phyloP scores from a whole-genome alignment of 2,329 filamentous ascomycete species.

The Hypoxylon sp. region DNA sequence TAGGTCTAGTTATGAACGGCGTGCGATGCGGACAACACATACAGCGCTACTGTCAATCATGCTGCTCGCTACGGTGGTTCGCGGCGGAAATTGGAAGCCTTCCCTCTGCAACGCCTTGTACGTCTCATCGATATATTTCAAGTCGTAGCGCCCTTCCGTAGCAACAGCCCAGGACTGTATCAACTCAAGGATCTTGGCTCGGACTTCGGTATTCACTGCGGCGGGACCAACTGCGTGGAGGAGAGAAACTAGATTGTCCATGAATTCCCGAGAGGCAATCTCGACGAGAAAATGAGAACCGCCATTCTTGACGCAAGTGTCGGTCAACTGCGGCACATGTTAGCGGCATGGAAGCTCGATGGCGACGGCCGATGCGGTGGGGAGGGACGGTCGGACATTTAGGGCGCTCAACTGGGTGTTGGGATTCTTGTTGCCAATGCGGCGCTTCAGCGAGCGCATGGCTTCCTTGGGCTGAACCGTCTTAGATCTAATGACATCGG shows the following conservation, averaged over 20 bases:
- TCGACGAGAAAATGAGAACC: constrained; percentile 94
- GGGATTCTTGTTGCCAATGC: constrained; percentile 97
- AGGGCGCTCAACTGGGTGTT: constrained; percentile 96
- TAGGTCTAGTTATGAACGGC: background rate
- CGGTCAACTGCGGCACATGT: constrained; percentile 74
- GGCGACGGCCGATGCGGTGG: background rate
- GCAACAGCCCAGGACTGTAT: constrained; percentile 94
- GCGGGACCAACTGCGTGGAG: constrained; percentile 81
- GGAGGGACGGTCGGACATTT: constrained; percentile 69
- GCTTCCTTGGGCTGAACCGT: constrained; percentile 97
- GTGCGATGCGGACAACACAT: constrained; percentile 55
- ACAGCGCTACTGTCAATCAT: constrained; percentile 98
- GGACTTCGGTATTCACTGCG: constrained; percentile 86
- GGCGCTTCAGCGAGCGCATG: constrained; percentile 94
- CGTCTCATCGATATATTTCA: constrained; percentile 88
- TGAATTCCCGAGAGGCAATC: constrained; percentile 96
- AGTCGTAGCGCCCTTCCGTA: constrained; percentile 84
- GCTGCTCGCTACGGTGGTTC: constrained; percentile 87
- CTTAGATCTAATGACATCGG: constrained; percentile 96
- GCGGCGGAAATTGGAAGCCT: constrained; percentile 90
- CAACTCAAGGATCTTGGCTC: constrained; percentile 89
- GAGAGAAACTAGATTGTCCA: constrained; percentile 95
- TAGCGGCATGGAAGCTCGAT: background rate
- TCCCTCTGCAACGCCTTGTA: constrained; percentile 86
- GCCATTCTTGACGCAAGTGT: constrained; percentile 99